Evolutionary conservation across 2,329 filamentous ascomycete genomes (phyloP), one percentile per base, ranked within the genome.

Genomic region (Hypoxylon rubiginosum): DNA sequence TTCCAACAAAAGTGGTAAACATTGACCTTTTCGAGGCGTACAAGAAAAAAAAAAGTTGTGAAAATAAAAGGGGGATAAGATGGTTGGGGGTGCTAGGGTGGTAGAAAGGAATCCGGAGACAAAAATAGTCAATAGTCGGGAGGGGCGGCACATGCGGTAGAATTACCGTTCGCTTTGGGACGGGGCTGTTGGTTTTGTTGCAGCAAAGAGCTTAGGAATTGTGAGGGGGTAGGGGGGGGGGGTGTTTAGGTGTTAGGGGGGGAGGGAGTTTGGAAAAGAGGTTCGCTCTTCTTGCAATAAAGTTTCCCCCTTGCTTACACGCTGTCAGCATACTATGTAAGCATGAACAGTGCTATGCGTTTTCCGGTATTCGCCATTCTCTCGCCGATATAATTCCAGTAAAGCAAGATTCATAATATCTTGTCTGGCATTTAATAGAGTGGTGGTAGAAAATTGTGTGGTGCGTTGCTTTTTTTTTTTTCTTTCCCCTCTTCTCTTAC

Each of bases 1-100:
- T 63, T 36, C 66, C 62, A 41, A 54, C 26, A 34, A 66, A 60
- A 48, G 61, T 64, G n/a, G 62, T 66, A 45, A 52, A 65, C 58
- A 68, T 65, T 60, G 59, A 43, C 55, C 34, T n/a, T 43, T 28
- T 49, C 46, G 26, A 49, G 46, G 46, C 46, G 46, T 30, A 49
- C 21, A 17, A 43, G 39, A 19, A 43, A 11, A 19, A 19, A 8
- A 43, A 43, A 30, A 30, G 24, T n/a, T 30, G 21, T 49, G 46
- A 30, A 28, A 26, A 49, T 28, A n/a, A 49, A 30, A 49, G 13
- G 21, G 21, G 46, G 46, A 30, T 6, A 4, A 17, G n/a, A 13
- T 2, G 45, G 3, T 49, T 17, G 39, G n/a, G 46, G 13, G 46
- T 49, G 26, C 24, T 32, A 49, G 21, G 24, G 24, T 49, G 24